Evolutionary conservation across 768 basidiomycete species (phyloP).

Genomic region (Serendipita sp.): DNA sequence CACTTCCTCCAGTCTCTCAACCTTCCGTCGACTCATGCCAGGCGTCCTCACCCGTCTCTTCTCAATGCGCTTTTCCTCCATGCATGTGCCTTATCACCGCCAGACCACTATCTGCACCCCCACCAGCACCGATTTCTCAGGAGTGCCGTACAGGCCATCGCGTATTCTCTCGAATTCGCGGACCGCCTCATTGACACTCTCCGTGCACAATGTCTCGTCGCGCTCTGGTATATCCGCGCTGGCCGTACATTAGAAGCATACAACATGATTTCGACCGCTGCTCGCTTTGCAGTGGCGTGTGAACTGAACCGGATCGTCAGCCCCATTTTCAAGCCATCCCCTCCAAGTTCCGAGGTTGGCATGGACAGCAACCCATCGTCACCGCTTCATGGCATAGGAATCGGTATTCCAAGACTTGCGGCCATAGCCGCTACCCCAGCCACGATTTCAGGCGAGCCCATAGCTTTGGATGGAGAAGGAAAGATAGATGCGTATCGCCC

Average conservation of each 20-base stretch:
- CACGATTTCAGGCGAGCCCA: not conserved
- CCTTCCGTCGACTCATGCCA: conserved; percentile 24
- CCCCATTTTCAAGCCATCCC: conserved; percentile 1
- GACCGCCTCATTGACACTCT: conserved; percentile 40
- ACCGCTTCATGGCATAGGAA: not conserved
- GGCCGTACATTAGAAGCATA: conserved; percentile 49
- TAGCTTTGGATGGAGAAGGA: not conserved
- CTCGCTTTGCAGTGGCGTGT: conserved; percentile 55
- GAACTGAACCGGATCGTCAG: conserved; percentile 42
- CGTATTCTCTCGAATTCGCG: conserved; percentile 51
- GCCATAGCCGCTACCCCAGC: not conserved
- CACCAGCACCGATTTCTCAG: conserved; percentile 45
- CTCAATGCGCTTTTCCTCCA: conserved; percentile 72
- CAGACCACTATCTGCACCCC: conserved; percentile 42
- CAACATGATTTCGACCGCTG: conserved; percentile 55
- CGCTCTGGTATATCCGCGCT: conserved; percentile 46
- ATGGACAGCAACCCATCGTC: not conserved
- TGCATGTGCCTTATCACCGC: conserved; percentile 66
- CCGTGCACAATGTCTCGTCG: conserved; percentile 58
- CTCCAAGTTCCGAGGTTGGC: not conserved
- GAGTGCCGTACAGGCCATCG: conserved; percentile 38
- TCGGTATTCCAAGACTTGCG: not conserved
- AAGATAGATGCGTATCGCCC: conserved; percentile 6
- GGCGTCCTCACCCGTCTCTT: conserved; percentile 56
- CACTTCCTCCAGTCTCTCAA: conserved; percentile 46